These are phyloP conservation scores for Dentipellis fragilis DNA, from an alignment of 768 basidiomycete genomes.

Conservation along the genomic window DNA sequence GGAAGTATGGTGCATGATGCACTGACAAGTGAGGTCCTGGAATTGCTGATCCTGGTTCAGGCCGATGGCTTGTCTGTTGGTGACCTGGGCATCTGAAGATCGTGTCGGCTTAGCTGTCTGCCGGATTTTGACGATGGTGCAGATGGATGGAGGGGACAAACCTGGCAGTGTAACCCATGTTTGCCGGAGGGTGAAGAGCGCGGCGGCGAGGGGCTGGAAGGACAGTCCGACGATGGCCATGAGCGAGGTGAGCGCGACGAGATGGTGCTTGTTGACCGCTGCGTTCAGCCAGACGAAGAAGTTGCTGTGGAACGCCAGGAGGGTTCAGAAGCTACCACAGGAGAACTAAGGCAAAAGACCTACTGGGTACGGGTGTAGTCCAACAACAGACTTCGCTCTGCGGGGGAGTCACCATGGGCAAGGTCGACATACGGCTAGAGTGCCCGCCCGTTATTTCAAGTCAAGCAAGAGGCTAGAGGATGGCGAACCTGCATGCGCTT, in stretches of 20 bases:
- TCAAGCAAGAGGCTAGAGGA: neutral
- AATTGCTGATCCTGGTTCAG: constrained; percentile 37
- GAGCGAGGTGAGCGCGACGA: constrained; percentile 38
- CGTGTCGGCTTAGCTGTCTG: neutral
- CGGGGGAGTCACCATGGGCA: constrained; percentile 42
- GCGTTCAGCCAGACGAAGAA: constrained; percentile 38
- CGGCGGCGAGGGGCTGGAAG: constrained; percentile 44
- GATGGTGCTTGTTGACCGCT: constrained; percentile 35
- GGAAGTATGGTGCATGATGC: neutral
- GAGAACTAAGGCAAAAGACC: constrained; percentile 1
- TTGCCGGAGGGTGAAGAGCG: constrained; percentile 37
- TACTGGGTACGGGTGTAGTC: constrained; percentile 48
- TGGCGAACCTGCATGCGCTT: constrained; percentile 40
- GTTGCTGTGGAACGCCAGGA: constrained; percentile 23
- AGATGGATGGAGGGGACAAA: constrained; percentile 14
- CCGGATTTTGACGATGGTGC: neutral
- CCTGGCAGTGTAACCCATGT: constrained; percentile 34
- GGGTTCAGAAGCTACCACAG: neutral
- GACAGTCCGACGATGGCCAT: constrained; percentile 37
- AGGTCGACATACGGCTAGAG: constrained; percentile 47
- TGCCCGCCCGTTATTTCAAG: neutral
- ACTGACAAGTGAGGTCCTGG: constrained; percentile 36
- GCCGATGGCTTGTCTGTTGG: constrained; percentile 28
- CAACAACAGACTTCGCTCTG: constrained; percentile 40
- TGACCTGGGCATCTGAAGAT: constrained; percentile 26